A percentile compares a stretch with the other conserved stretches of the same genome.
Evolutionary conservation across 192 early-diverging fungal genomes (phyloP).

Genomic region (Phycomyces blakesleeanus): DNA sequence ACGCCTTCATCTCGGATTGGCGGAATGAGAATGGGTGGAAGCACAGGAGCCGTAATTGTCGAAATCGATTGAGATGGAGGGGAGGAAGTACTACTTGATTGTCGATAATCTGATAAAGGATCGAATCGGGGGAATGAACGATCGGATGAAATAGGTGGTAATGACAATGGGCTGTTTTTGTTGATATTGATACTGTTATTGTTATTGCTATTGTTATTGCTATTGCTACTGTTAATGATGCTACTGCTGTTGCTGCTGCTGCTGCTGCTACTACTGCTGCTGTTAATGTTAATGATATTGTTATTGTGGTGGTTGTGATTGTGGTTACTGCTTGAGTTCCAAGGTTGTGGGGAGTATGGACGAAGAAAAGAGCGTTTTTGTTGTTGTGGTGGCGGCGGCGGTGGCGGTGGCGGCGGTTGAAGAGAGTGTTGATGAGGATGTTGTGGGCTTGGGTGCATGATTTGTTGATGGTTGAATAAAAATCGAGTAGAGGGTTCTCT

Average conservation of each 20-base stretch:
- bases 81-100: background rate
- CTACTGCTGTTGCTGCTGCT: no score
- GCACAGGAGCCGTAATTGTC: background rate
- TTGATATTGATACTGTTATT: no score
- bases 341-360: no score
- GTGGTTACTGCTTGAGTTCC: no score
- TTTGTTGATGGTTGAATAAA: no score
- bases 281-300: no score
- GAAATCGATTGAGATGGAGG: background rate
- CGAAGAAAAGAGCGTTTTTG: no score
- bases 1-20: background rate
- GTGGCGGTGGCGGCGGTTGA: background rate
- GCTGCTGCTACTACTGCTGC: no score
- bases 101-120: conserved; percentile 19
- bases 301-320: no score
- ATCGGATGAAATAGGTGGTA: background rate
- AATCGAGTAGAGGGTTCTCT: no score
- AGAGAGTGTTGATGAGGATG: background rate
- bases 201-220: no score
- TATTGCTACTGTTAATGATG: no score
- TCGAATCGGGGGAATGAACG: conserved; percentile 10
- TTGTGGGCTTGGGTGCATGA: background rate
- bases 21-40: background rate
- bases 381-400: conserved; percentile 2
- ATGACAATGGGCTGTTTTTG: background rate